These are phyloP conservation scores for Aspergillus funiculosus DNA, from an alignment of 495 filamentous ascomycete genomes.

Conservation along the genomic window DNA sequence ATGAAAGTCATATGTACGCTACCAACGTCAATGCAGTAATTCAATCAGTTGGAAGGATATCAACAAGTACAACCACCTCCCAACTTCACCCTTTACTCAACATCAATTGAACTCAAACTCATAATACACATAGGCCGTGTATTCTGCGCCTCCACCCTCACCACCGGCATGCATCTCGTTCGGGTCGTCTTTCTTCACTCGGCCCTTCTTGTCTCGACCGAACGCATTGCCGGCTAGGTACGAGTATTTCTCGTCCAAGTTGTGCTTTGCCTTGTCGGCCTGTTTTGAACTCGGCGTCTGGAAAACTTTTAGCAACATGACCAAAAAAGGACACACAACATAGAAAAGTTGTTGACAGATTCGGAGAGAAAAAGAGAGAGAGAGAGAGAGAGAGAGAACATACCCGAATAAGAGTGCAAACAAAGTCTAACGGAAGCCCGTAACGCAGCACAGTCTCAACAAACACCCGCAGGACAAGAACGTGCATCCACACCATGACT, in stretches of 20 bases:
- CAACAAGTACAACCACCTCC: no score
- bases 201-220: constrained; percentile 87
- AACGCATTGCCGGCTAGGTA: constrained; percentile 96
- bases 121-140: constrained; percentile 95
- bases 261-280: constrained; percentile 70
- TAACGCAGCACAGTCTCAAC: constrained; percentile 96
- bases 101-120: constrained; percentile 72
- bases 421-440: constrained; percentile 82
- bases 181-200: constrained; percentile 81
- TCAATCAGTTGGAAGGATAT: no score
- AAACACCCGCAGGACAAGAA: constrained; percentile 85
- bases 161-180: constrained; percentile 66
- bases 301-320: constrained; percentile 10
- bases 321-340: no score
- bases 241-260: constrained; percentile 79
- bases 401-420: constrained; percentile 79
- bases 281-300: constrained; percentile 73
- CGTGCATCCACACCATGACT: constrained; percentile 92
- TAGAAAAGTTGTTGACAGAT: neutral
- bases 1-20: constrained; percentile 6
- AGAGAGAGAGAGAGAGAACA: constrained; percentile 20
- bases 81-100: no score
- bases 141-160: constrained; percentile 68
- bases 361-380: neutral
- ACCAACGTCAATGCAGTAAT: constrained; percentile 3